Conservation (phyloP, 2,329 filamentous ascomycete species). For the Aspergillus ibericus region DNA sequence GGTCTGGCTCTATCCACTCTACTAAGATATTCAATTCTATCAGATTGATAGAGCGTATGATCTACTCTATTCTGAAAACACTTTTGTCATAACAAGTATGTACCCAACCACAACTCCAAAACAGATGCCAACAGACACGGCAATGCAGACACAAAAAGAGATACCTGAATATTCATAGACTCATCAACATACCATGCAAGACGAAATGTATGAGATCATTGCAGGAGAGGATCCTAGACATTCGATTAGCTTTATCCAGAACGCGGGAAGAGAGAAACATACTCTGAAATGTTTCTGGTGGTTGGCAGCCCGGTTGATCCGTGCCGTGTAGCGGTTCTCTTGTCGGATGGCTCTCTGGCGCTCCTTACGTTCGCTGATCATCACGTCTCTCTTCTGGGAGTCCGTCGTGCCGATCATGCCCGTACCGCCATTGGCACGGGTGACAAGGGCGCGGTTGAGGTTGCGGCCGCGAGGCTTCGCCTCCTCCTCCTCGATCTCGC, state of each 20-base stretch:
- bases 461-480: slow-evolving; percentile 39
- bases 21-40: neutral
- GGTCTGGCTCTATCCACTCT: too few species aligned
- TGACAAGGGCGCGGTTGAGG: slow-evolving; percentile 58
- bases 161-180: slow-evolving; percentile 3
- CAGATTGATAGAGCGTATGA: neutral
- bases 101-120: slow-evolving; percentile 5
- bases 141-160: neutral
- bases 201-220: slow-evolving; percentile 37
- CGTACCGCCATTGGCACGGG: slow-evolving; percentile 68
- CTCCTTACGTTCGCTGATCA: slow-evolving; percentile 67
- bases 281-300: slow-evolving; percentile 73
- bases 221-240: slow-evolving; percentile 52
- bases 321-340: slow-evolving; percentile 65
- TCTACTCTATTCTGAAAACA: neutral
- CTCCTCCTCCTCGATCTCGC: slow-evolving; percentile 50
- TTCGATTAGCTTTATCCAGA: slow-evolving; percentile 19
- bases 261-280: slow-evolving; percentile 31
- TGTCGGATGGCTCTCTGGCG: slow-evolving; percentile 64
- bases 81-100: slow-evolving; percentile 4
- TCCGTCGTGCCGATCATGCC: slow-evolving; percentile 78
- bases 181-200: slow-evolving; percentile 6
- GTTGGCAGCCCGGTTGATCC: slow-evolving; percentile 72
- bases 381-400: slow-evolving; percentile 69
- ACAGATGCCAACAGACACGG: neutral